Percentiles rank a stretch among this genome's conserved stretches.
These are phyloP conservation scores for Monosporozyma aquatica DNA, from an alignment of 805 yeast genomes.

Conservation along the genomic window DNA sequence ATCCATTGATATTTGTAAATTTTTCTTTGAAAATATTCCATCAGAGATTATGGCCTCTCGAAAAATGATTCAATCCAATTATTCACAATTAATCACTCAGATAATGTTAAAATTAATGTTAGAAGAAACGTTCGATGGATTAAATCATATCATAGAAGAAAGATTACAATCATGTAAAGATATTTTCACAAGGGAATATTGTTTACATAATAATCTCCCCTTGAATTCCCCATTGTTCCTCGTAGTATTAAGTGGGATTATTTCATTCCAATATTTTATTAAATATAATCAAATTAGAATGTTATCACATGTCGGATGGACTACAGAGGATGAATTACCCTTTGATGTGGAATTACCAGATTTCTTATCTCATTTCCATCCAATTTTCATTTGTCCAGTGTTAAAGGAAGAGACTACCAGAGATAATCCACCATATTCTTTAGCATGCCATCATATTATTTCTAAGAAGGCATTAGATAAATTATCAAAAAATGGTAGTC, in stretches of 20 bases:
- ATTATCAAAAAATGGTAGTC: constrained; percentile 35
- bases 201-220: constrained; percentile 40
- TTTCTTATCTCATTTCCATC: constrained; percentile 43
- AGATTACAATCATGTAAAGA: constrained; percentile 20
- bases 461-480: constrained; percentile 45
- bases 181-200: constrained; percentile 41
- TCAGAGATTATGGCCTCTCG: constrained; percentile 29
- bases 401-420: constrained; percentile 56
- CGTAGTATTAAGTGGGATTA: constrained; percentile 42
- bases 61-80: constrained; percentile 24
- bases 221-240: constrained; percentile 46
- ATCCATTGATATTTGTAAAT: constrained; percentile 31
- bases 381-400: constrained; percentile 65
- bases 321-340: constrained; percentile 50
- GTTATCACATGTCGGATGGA: constrained; percentile 37
- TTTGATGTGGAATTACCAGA: constrained; percentile 51
- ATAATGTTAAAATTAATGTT: constrained; percentile 33
- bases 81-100: constrained; percentile 30
- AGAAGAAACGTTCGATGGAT: constrained; percentile 11
- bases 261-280: constrained; percentile 44
- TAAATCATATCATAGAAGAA: constrained; percentile 19
- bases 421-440: constrained; percentile 51
- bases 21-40: constrained; percentile 27
- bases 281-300: constrained; percentile 36
- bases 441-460: constrained; percentile 58